Evolutionary conservation across 441 rosid genomes (phyloP), one percentile per base, ranked within the genome.

Genomic region (Mallotus repandus): DNA sequence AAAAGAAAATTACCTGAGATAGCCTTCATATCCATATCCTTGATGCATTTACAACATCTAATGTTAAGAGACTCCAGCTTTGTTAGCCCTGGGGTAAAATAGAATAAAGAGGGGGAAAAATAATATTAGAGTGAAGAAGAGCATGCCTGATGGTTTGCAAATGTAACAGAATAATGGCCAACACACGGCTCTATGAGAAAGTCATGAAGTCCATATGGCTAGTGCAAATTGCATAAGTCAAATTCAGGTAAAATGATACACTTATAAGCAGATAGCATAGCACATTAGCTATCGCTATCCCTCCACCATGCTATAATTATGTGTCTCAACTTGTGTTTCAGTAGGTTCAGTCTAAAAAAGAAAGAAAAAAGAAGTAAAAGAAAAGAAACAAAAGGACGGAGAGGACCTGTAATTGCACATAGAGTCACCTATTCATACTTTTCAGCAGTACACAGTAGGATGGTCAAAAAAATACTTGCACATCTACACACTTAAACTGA

Each of bases 21-120:
- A 71, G 82, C 80, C 84, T 86, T 84, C 79, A 90, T 79, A 77
- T 92, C 97, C 66, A 77, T 74, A 86, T 92, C 96, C 46, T 89
- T 85, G 66, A 92, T 86, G 84, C 84, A 79, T 71, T 90, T 89
- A 55, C 97, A 92, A 86, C 96, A 92, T 74, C 84, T 90, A 69
- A 89, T 75, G 78, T 86, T 86, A 70, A 90, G 86, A 75, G 94
- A 89, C 79, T 90, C 89, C 61, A 92, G 74, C 78, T 84, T 89
- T 46, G 78, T 73, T 74, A 92, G 76, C 57, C 82, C 97, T 92
- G 85, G 85, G 14, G 71, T 15, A 35, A 56, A 63, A 69, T 21
- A 19, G n/a, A 9, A 57, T 38, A 6, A 38, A 38, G 14, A 46
- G 32, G 4, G 22, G 19, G 7, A 21, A 69, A 21, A 61, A 66